Conservation (phyloP, 2,329 filamentous ascomycete species). For the Aspergillus spinulosporus region DNA sequence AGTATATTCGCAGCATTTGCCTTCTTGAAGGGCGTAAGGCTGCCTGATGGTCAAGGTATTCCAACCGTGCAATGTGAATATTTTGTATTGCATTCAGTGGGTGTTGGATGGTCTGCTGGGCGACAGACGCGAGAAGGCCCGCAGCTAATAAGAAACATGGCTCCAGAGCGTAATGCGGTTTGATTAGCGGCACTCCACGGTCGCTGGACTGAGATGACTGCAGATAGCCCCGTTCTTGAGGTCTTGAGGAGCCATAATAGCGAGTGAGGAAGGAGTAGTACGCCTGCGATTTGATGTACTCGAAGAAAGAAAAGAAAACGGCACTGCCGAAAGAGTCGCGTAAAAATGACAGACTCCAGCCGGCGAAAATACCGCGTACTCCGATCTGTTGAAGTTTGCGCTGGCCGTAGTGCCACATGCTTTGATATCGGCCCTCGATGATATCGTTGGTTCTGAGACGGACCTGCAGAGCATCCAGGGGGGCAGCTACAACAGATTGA, state of each 20-base stretch:
- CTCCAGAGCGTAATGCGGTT: constrained; percentile 64
- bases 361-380: constrained; percentile 61
- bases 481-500: constrained; percentile 63
- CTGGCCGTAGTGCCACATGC: constrained; percentile 63
- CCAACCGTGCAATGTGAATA: constrained; percentile 60
- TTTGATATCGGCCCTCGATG: constrained; percentile 59
- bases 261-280: constrained; percentile 63
- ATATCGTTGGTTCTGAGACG: constrained; percentile 62
- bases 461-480: constrained; percentile 63
- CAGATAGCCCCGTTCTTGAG: constrained; percentile 30
- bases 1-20: constrained; percentile 56
- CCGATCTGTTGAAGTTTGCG: constrained; percentile 62
- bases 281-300: constrained; percentile 62
- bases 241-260: constrained; percentile 53
- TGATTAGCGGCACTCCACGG: constrained; percentile 50
- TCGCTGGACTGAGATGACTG: constrained; percentile 29
- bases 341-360: constrained; percentile 60
- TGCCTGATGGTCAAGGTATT: constrained; percentile 58
- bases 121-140: constrained; percentile 58
- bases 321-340: constrained; percentile 63
- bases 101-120: constrained; percentile 60
- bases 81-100: constrained; percentile 60
- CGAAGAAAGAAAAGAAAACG: constrained; percentile 64
- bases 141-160: constrained; percentile 62
- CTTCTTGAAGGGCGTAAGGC: constrained; percentile 43